A percentile compares a stretch with the other conserved stretches of the same genome.
Evolutionary conservation across 768 basidiomycete species (phyloP).

Genomic region (Phylloporus arenicola): DNA sequence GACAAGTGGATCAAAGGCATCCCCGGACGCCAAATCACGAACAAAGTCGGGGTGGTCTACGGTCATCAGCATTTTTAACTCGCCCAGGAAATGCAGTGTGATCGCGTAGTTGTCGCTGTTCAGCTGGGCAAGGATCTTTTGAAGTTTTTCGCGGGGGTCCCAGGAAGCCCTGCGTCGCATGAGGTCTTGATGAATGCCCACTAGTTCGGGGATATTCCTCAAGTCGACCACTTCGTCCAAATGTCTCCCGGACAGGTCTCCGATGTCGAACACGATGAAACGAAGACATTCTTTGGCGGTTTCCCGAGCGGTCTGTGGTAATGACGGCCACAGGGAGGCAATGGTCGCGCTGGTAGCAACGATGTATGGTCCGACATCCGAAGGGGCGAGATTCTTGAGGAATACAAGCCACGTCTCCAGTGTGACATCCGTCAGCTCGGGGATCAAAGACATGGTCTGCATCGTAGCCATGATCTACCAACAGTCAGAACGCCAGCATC

Average conservation of each 20-base stretch:
- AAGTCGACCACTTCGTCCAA: slow-evolving; percentile 81
- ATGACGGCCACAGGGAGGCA: slow-evolving; percentile 66
- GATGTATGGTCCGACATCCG: slow-evolving; percentile 77
- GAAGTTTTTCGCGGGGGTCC: slow-evolving; percentile 50
- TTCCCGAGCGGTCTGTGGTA: slow-evolving; percentile 47
- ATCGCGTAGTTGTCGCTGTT: slow-evolving; percentile 79
- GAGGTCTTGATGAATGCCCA: slow-evolving; percentile 38
- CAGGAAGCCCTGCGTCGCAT: slow-evolving; percentile 42
- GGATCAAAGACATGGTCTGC: slow-evolving; percentile 78
- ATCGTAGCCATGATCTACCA: slow-evolving; percentile 90
- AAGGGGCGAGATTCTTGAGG: slow-evolving; percentile 55
- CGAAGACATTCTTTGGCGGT: slow-evolving; percentile 57
- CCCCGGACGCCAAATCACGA: slow-evolving; percentile 66
- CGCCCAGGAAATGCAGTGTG: slow-evolving; percentile 63
- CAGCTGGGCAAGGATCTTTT: slow-evolving; percentile 66
- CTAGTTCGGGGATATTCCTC: slow-evolving; percentile 62
- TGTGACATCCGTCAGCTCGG: slow-evolving; percentile 72
- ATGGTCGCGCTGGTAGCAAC: slow-evolving; percentile 85
- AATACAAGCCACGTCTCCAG: slow-evolving; percentile 78
- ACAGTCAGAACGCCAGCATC: slow-evolving; percentile 8
- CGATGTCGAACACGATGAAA: slow-evolving; percentile 64
- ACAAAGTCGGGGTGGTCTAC: slow-evolving; percentile 48
- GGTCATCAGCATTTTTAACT: slow-evolving; percentile 65
- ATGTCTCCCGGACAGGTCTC: slow-evolving; percentile 45
- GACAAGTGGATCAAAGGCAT: slow-evolving; percentile 75